Base-by-base conservation (phyloP, 2,329 filamentous ascomycete genomes). In the Pseudocercospora crystallina region DNA sequence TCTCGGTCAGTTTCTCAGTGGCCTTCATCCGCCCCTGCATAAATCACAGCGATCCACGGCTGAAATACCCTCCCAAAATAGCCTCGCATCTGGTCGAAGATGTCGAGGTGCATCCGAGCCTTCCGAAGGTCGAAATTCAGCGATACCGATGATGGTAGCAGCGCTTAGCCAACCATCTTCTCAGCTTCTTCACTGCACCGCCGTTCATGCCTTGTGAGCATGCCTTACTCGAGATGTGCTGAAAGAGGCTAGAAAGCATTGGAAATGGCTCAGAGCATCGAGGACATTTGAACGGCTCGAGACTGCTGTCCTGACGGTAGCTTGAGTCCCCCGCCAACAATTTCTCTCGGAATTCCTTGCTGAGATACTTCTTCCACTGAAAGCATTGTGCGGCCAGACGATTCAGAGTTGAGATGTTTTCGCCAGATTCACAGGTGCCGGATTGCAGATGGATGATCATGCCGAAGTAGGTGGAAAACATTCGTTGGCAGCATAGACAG, bases 381-480 rank as follows among this genome's bases (percentile, higher is more conserved):
- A 35, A 51, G 34, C 51, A 57, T 30, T 47, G 45, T 5, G 51
- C 55, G 5, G 51, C 51, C 17, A 52, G 14, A 5, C 49, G 45
- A 14, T 57, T 52, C 12, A 57, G 37, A 3, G 14, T 35, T 8
- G n/a, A 8, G 4, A 49, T n/a, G 8, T 47, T 34, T 12, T 43
- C 35, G 26, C 51, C 55, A 11, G 46, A 54, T 3, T 30, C 17
- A 36, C 51, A 57, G 2, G 9, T 49, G 10, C 38, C 45, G 35
- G 37, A 29, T 42, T 57, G 51, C 30, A 54, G 41, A 26, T 57
- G 55, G 46, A 50, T 43, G 42, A 57, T 41, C 55, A 52, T 57
- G 49, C 47, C 51, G 26, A 39, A 26, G 14, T 52, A 57, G 30
- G 48, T 49, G 31, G 34, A 49, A 40, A 57, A 57, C 5, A 37